These are phyloP conservation scores for Ilyonectria sp. DNA, from an alignment of 2,329 filamentous ascomycete genomes.

Conservation along the genomic window DNA sequence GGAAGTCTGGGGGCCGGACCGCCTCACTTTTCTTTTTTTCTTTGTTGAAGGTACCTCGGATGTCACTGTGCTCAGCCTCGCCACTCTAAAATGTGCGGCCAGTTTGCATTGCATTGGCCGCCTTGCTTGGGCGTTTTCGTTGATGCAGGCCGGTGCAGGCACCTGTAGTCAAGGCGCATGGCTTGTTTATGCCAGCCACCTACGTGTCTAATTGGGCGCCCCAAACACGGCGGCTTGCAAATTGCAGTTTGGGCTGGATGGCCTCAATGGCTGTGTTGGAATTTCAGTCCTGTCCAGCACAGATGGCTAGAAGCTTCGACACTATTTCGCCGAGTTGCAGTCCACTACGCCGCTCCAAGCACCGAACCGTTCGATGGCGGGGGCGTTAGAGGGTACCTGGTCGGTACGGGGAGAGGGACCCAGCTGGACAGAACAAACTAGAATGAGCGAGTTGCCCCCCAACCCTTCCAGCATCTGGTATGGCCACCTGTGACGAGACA, in stretches of 20 bases:
- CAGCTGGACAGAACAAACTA: conserved; percentile 18
- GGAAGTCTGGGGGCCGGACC: neutral
- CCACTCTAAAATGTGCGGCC: neutral
- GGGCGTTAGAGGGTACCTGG: conserved; percentile 18
- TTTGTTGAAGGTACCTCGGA: conserved; percentile 2
- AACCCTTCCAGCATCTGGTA: neutral
- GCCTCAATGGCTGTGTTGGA: conserved; percentile 9
- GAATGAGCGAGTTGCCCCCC: conserved; percentile 14
- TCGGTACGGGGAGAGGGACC: conserved; percentile 16
- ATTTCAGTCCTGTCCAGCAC: neutral
- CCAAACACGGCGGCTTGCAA: neutral
- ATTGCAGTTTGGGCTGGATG: conserved; percentile 9
- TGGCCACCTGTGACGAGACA: conserved; percentile 2
- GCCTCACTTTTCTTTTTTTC: conserved; percentile 9
- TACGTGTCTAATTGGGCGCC: neutral
- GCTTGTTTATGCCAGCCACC: conserved; percentile 3
- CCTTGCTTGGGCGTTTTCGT: neutral
- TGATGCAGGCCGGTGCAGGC: conserved; percentile 13
- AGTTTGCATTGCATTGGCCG: conserved; percentile 5
- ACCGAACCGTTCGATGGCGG: conserved; percentile 12
- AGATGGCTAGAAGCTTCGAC: conserved; percentile 47
- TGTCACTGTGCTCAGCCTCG: conserved; percentile 20
- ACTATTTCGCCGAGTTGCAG: neutral
- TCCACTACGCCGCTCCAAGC: no score
- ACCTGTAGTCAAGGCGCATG: conserved; percentile 1